Conservation (phyloP, 805 yeast species). For the Ogataea degrootiae region DNA sequence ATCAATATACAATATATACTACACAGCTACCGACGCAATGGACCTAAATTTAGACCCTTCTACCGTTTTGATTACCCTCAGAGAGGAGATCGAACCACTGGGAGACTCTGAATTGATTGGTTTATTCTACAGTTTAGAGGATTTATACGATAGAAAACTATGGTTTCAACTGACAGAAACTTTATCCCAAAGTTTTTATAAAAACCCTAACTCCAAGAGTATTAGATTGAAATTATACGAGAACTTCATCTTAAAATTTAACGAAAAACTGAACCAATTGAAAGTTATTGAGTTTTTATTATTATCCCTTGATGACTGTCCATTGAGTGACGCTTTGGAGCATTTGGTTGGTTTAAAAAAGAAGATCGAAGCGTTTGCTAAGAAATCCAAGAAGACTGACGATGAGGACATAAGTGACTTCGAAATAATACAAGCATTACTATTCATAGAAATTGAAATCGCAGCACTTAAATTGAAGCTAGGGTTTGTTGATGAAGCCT, state of each 20-base stretch:
- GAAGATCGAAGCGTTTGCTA: slow-evolving; percentile 40
- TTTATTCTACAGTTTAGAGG: slow-evolving; percentile 68
- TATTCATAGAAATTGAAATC: slow-evolving; percentile 63
- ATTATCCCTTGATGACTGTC: slow-evolving; percentile 39
- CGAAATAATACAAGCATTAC: slow-evolving; percentile 44
- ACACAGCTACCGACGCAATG: slow-evolving; percentile 8
- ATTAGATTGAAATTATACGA: slow-evolving; percentile 65
- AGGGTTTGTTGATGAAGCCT: slow-evolving; percentile 51
- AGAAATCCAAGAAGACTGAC: slow-evolving; percentile 26
- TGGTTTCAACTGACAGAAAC: slow-evolving; percentile 90
- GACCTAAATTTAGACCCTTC: slow-evolving; percentile 35
- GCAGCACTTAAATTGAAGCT: slow-evolving; percentile 64
- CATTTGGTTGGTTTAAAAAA: slow-evolving; percentile 41
- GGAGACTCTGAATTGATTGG: slow-evolving; percentile 47
- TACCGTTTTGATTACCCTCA: slow-evolving; percentile 51
- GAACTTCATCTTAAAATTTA: slow-evolving; percentile 62
- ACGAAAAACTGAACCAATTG: slow-evolving; percentile 70
- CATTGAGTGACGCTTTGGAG: slow-evolving; percentile 44
- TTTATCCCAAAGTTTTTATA: slow-evolving; percentile 55
- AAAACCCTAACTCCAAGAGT: slow-evolving; percentile 43
- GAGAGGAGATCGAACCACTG: slow-evolving; percentile 55
- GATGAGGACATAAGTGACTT: slow-evolving; percentile 29
- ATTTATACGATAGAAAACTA: slow-evolving; percentile 78
- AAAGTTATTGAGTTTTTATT: slow-evolving; percentile 74
- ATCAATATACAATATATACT: neutral